Evolutionary conservation across 2,329 filamentous ascomycete species (phyloP).

Genomic region (Ilyonectria destructans): DNA sequence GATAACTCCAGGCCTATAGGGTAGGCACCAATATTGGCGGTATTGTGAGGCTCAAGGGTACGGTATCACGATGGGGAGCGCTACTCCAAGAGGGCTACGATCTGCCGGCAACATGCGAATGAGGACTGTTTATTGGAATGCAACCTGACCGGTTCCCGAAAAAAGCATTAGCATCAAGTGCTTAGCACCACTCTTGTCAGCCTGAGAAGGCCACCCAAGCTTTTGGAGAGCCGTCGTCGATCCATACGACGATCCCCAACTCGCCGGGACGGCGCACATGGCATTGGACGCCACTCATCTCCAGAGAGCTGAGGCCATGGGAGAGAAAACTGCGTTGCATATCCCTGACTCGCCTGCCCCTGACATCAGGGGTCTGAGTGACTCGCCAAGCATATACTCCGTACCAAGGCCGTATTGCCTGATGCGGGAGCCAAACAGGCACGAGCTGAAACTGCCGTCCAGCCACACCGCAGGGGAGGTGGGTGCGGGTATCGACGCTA

Average conservation of each 20-base stretch:
- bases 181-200: background rate
- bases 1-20: background rate
- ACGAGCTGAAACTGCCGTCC: slow-evolving; percentile 2
- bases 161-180: background rate
- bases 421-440: background rate
- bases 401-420: background rate
- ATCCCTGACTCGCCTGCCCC: background rate
- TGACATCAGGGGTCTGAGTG: background rate
- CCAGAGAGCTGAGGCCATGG: background rate
- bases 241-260: background rate
- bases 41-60: background rate
- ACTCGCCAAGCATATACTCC: background rate
- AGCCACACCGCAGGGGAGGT: background rate
- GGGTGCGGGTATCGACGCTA: slow-evolving; percentile 1
- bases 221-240: background rate
- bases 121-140: background rate
- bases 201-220: background rate
- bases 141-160: background rate
- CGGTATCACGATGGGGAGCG: background rate
- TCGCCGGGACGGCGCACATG: background rate
- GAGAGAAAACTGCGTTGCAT: background rate
- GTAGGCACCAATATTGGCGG: background rate
- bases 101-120: background rate
- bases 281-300: background rate
- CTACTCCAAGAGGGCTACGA: background rate